These are phyloP conservation scores for Aspergillus novofumigatus DNA, from an alignment of 2,329 filamentous ascomycete species.

Conservation along the genomic window DNA sequence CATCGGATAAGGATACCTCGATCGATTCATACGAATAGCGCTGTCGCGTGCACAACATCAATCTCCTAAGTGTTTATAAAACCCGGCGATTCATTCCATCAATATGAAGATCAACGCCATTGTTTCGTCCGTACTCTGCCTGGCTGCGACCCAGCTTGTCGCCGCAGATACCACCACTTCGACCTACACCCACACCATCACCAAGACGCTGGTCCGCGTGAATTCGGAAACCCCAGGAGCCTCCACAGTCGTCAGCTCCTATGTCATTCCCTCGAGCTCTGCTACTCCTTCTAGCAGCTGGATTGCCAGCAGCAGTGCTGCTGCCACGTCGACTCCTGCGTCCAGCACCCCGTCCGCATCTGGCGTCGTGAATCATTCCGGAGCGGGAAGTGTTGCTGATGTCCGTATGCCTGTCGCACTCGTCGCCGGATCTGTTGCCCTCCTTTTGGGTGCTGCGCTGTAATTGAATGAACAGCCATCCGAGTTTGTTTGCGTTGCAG, in stretches of 20 bases:
- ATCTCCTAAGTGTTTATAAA: not conserved
- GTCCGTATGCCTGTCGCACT: conserved; percentile 28
- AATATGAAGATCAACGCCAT: conserved; percentile 36
- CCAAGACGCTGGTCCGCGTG: conserved; percentile 43
- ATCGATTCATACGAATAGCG: not conserved
- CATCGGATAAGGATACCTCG: not conserved
- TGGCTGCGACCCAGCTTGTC: conserved; percentile 30
- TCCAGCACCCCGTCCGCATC: conserved; percentile 21
- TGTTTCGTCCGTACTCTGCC: conserved; percentile 31
- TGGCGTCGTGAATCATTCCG: conserved; percentile 8
- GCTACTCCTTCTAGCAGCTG: conserved; percentile 13
- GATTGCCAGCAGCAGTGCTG: conserved; percentile 7
- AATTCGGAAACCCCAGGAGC: conserved; percentile 36
- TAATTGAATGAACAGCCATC: not conserved
- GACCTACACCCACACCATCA: conserved; percentile 33
- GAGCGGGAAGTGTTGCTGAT: conserved; percentile 17
- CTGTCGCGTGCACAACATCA: not conserved
- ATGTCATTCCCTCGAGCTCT: conserved; percentile 27
- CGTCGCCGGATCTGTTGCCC: conserved; percentile 35
- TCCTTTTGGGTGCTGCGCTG: conserved; percentile 27
- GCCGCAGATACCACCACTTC: conserved; percentile 24
- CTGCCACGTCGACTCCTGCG: conserved; percentile 12
- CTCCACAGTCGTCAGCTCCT: conserved; percentile 16
- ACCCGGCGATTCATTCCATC: conserved; percentile 2
- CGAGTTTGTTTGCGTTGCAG: not conserved